Conservation (phyloP, 257 asterid genomes). For the Prunella vulgaris region DNA sequence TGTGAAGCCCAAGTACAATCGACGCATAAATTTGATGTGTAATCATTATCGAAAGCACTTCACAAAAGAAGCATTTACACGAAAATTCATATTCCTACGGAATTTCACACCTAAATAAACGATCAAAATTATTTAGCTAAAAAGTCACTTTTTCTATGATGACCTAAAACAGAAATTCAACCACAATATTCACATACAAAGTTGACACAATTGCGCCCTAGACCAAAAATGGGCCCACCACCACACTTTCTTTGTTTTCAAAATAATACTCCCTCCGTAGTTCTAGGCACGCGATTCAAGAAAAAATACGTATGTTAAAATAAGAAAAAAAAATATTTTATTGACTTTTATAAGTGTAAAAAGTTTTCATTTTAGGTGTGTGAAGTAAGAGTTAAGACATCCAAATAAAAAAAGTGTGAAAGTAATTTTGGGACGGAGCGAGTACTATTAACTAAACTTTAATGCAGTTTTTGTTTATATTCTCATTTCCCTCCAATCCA, state of each 20-base stretch:
- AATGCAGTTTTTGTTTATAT: no score
- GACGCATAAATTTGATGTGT: background rate
- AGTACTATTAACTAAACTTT: no score
- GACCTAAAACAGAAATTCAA: background rate
- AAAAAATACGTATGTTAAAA: no score
- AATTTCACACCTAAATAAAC: background rate
- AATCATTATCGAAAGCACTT: background rate
- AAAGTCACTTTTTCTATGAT: constrained; percentile 2
- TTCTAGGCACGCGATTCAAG: no score
- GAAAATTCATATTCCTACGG: background rate
- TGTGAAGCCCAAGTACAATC: background rate
- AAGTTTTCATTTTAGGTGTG: no score
- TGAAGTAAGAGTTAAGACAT: no score
- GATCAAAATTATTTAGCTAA: background rate
- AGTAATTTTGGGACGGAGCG: no score
- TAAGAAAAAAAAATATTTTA: no score
- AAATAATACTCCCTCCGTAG: no score
- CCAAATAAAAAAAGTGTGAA: no score
- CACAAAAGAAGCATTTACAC: background rate
- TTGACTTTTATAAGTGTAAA: no score
- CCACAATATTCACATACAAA: constrained; percentile 6
- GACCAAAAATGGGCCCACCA: background rate
- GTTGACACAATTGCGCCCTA: background rate
- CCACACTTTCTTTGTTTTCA: background rate
- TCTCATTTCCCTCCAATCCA: no score